These are phyloP conservation scores for Cutaneotrichosporon sp. DNA, from an alignment of 1,284 basidiomycete genomes.

Conservation along the genomic window DNA sequence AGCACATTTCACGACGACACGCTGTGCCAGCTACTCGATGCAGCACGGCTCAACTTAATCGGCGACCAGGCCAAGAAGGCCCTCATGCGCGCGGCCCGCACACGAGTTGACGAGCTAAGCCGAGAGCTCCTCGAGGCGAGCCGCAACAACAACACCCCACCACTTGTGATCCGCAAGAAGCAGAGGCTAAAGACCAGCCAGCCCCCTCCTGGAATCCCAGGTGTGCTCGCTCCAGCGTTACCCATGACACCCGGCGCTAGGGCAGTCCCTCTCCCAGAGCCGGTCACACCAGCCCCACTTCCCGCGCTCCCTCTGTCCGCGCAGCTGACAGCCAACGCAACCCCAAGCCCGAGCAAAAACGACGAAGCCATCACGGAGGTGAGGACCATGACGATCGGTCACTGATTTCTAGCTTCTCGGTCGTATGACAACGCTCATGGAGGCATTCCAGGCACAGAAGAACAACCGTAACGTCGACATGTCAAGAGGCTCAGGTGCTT, in stretches of 20 bases:
- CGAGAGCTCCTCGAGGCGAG: constrained; percentile 7
- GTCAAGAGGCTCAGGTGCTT: neutral
- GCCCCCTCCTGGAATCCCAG: neutral
- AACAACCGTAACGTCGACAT: neutral
- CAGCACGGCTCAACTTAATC: constrained; percentile 45
- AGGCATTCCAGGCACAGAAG: neutral
- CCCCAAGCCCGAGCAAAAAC: neutral
- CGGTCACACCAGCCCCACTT: neutral
- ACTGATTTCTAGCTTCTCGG: neutral
- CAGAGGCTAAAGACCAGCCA: constrained; percentile 1
- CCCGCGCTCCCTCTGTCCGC: neutral
- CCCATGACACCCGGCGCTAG: neutral
- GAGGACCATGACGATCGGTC: neutral
- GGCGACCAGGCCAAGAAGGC: constrained; percentile 51
- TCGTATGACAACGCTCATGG: neutral
- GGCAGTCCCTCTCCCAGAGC: neutral
- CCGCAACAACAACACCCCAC: constrained; percentile 2
- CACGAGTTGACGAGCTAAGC: constrained; percentile 47
- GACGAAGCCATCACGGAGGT: neutral
- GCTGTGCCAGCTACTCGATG: constrained; percentile 51
- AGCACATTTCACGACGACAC: constrained; percentile 51
- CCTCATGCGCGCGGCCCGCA: constrained; percentile 45
- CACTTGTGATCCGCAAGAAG: constrained; percentile 21
- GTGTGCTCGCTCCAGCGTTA: too few species aligned
- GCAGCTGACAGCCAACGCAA: neutral